Conservation (phyloP, 331 rosid genomes). For the Erythrophleum ivorense region DNA sequence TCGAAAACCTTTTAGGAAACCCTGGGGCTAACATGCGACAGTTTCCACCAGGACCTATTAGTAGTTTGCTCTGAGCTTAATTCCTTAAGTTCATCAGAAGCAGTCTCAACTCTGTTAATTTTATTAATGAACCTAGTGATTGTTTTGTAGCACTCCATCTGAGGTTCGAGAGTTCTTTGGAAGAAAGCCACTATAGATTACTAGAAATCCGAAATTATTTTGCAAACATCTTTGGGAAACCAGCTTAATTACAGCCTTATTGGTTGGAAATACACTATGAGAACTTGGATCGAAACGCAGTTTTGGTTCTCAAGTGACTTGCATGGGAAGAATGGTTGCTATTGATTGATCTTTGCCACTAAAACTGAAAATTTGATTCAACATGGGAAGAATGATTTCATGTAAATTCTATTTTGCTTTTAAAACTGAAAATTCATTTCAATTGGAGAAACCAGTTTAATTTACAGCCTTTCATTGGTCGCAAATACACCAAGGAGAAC, state of each 20-base stretch:
- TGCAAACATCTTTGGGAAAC: not conserved
- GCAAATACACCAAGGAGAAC: not conserved
- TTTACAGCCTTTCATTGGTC: not conserved
- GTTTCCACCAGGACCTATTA: not conserved
- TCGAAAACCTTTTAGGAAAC: too few species aligned
- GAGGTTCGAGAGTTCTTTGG: not conserved
- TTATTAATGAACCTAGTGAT: not conserved
- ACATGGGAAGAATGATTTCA: not conserved
- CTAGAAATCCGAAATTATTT: not conserved
- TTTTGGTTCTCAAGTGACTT: not conserved
- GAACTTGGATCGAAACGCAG: not conserved
- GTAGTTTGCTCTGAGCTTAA: too few species aligned
- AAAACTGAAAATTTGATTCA: not conserved
- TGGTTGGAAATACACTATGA: not conserved
- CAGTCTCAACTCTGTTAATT: not conserved
- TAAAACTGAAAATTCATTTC: not conserved
- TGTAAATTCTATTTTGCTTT: not conserved
- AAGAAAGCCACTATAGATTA: not conserved
- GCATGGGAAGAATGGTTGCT: not conserved
- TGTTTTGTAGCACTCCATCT: not conserved
- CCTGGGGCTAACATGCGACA: too few species aligned
- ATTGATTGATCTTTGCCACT: not conserved
- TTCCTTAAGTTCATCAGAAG: too few species aligned
- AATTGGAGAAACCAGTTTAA: not conserved
- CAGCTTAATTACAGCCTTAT: not conserved